These are phyloP conservation scores for Yarrowia osloensis DNA, from an alignment of 805 yeast species.

Conservation along the genomic window DNA sequence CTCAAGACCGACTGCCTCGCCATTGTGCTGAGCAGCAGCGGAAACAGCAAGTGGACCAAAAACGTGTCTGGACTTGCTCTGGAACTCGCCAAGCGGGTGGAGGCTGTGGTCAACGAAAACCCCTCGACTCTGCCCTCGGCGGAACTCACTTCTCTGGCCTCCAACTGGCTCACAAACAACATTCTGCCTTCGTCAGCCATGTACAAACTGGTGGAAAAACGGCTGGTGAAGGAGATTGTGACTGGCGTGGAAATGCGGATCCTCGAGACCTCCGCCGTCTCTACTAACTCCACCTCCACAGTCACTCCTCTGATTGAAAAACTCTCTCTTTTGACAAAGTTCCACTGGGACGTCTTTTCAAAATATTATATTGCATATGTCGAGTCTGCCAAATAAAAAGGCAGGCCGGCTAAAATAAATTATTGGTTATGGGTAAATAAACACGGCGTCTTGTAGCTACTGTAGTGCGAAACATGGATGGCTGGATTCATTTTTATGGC, in stretches of 20 bases:
- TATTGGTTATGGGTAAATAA: conserved; percentile 21
- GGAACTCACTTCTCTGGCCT: conserved; percentile 59
- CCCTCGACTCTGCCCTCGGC: conserved; percentile 41
- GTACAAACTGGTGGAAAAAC: conserved; percentile 72
- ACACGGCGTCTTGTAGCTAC: neutral
- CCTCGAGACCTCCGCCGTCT: conserved; percentile 21
- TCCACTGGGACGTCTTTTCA: conserved; percentile 85
- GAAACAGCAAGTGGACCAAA: conserved; percentile 87
- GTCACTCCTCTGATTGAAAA: conserved; percentile 36
- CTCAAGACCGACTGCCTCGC: conserved; percentile 74
- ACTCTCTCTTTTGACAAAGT: conserved; percentile 63
- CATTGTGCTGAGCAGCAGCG: conserved; percentile 80
- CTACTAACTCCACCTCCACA: conserved; percentile 31
- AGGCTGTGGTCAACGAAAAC: conserved; percentile 32
- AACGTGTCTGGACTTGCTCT: conserved; percentile 72
- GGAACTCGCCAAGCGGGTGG: conserved; percentile 54
- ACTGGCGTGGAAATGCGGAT: conserved; percentile 12
- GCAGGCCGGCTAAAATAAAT: conserved; percentile 9
- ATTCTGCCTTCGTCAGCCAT: conserved; percentile 81
- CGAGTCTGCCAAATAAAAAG: conserved; percentile 19
- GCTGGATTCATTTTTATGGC: no score
- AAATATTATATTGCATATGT: conserved; percentile 53
- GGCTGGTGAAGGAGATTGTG: conserved; percentile 39
- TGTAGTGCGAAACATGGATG: neutral
- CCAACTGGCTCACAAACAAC: conserved; percentile 80